These are phyloP conservation scores for Quercus dentata DNA, from an alignment of 306 rosid species.

Conservation along the genomic window DNA sequence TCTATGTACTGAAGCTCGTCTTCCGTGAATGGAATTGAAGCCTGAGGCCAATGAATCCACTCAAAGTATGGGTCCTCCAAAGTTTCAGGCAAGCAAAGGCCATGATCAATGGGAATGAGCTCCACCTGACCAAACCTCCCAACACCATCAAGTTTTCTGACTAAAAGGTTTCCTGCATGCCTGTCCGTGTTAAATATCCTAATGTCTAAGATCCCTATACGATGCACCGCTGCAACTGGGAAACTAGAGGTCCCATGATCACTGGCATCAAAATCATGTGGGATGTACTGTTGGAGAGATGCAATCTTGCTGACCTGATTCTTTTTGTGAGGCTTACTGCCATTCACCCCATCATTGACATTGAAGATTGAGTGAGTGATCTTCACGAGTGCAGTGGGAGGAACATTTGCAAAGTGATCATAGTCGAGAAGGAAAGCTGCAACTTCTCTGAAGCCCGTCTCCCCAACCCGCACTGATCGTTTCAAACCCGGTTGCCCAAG, in stretches of 20 bases:
- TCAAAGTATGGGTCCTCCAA: slow-evolving; percentile 97
- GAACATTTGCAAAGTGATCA: slow-evolving; percentile 89
- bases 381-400: slow-evolving; percentile 92
- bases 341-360: slow-evolving; percentile 85
- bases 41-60: slow-evolving; percentile 99
- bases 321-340: slow-evolving; percentile 57
- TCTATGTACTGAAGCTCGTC: slow-evolving; percentile 82
- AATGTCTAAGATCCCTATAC: slow-evolving; percentile 90
- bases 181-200: slow-evolving; percentile 97
- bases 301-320: slow-evolving; percentile 92
- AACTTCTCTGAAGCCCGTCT: slow-evolving; percentile 94
- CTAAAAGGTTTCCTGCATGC: slow-evolving; percentile 95
- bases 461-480: slow-evolving; percentile 93
- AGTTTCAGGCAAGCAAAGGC: slow-evolving; percentile 91
- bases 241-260: slow-evolving; percentile 98
- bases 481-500: slow-evolving; percentile 96
- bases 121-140: slow-evolving; percentile 91
- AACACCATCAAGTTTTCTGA: slow-evolving; percentile 71
- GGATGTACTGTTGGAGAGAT: slow-evolving; percentile 84
- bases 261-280: slow-evolving; percentile 96
- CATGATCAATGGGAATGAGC: slow-evolving; percentile 95
- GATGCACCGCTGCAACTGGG: slow-evolving; percentile 91
- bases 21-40: slow-evolving; percentile 90
- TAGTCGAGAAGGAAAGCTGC: slow-evolving; percentile 89
- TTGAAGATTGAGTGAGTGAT: slow-evolving; percentile 93